These are phyloP conservation scores for slime mould (Dictyostelium discoideum) DNA, from an alignment of 78 protist genomes.

Conservation along the genomic window dicty_2.7 NC_007091.3:4791001-4791500, in stretches of 20 bases:
- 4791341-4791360: too few species aligned
- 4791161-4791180: neutral
- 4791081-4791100: slow-evolving; percentile 7
- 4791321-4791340: too few species aligned
- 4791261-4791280: neutral
- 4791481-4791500: neutral
- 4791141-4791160: neutral
- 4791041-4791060: neutral
- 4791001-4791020: neutral
- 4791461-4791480: too few species aligned
- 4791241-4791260: neutral
- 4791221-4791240: too few species aligned
- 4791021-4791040: neutral
- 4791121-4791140: neutral
- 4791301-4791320: too few species aligned
- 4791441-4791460: neutral
- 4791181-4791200: neutral
- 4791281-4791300: neutral
- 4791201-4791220: neutral
- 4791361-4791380: too few species aligned
- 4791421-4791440: neutral
- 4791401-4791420: too few species aligned
- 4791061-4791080: slow-evolving; percentile 5
- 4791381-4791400: too few species aligned
- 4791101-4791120: neutral